Base-by-base conservation (phyloP, 2,329 filamentous ascomycete genomes). In the Trichoderma brevicompactum region DNA sequence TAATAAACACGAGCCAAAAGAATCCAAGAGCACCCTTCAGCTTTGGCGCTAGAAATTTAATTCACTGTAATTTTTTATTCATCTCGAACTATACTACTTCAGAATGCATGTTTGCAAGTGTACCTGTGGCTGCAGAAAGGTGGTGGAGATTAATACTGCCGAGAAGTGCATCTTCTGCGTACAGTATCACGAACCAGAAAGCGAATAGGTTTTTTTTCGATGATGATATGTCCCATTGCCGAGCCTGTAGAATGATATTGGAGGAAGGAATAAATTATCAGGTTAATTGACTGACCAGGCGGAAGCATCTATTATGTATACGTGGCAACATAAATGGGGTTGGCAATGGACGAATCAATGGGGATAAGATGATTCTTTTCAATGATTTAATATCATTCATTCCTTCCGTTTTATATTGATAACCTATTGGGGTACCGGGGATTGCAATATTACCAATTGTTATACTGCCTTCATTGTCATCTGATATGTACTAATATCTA, bases 71-170 rank as follows among this genome's bases (percentile, higher is more conserved):
- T n/a, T 59, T n/a, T 59, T 38, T 0, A 28, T 41, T 2, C 5
- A 12, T 17, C 15, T 50, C 34, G 3, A 41, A 9, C 13, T 7
- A 5, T 40, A 10, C 12, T 3, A 5, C 12, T n/a, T 36, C 38
- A 23, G 52, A 32, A 54, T 54, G 59, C 59, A 62, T 19, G 38
- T 62, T 2, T 62, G 59, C 48, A 28, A 41, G 9, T 62, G 59
- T 12, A 23, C 36, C 12, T 54, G 59, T 32, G 59, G 59, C 9
- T 63, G 59, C 49, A n/a, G 8, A 7, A 52, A 17, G 36, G 59
- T 63, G 40, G 59, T 54, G 8, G 59, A 63, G 23, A 12, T 28
- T 9, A 32, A 32, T 9, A 44, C 15, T 4, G 49, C 41, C 13
- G 59, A 54, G 7, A 36, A 43, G 23, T 53, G 59, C 48, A 32